Base-by-base conservation (phyloP, 345 rosid genomes). In the Cardamine occulta region DNA sequence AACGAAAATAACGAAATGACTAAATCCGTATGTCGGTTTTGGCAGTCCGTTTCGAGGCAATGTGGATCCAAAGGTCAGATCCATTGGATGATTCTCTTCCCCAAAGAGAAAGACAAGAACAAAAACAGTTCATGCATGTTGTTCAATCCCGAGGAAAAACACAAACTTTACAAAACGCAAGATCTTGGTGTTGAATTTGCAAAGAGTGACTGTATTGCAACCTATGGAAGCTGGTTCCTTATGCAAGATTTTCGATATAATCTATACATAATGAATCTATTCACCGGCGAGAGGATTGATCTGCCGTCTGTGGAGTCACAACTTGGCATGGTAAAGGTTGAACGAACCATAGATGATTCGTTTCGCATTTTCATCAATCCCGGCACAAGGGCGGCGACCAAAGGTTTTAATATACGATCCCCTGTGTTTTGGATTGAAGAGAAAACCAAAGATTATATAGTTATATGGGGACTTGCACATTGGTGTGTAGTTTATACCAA, bases 141-240 rank as follows among this genome's bases (percentile, higher is more conserved):
- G 29, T 48, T 65, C 34, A 65, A 12, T 65, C 70, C 44, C 4
- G 18, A 65, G 18, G 70, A 47, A 31, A 65, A 65, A 11, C 4
- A 48, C 57, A 48, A 65, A 48, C 28, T 31, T 31, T 65, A 65
- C 57, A 48, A 31, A 47, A 48, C 8, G 0, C 3, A 48, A 17
- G 57, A 18, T 66, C 70, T 66, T 18, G 70, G 58, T 19, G 18
- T 12, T 2, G 58, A 66, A 3, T 66, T 66, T 49, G 8, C 45
- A 2, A 66, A 66, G 29, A 32, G 29, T 49, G 13, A 12, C 13
- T 66, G 45, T 32, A 1, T 7, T 4, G 45, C 58, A 19, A 32
- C 32, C 13, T 49, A 13, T 49, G 45, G 58, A 12, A 66, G 45
- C 4, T 66, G 70, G 58, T 45, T 66, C 29, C 17, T 49, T 5